phyloP scores from a whole-genome alignment of 768 basidiomycete genomes.

The Mycena olivaceomarginata region DNA sequence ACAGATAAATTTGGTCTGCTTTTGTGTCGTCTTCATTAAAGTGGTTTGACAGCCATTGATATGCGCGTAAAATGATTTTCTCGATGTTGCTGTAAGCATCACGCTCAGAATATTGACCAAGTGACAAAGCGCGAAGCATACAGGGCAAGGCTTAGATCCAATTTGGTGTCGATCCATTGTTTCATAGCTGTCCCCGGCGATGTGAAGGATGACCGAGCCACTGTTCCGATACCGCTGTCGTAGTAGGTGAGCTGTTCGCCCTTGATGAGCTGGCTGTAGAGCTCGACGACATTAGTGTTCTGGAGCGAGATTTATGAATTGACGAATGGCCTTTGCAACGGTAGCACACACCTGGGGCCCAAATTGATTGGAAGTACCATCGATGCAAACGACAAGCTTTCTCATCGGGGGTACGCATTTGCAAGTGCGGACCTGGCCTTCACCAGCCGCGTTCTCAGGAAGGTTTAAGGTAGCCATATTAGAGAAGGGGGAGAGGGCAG shows the following conservation, averaged over 20 bases:
- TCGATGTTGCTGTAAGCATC: slow-evolving; percentile 57
- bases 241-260: slow-evolving; percentile 53
- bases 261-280: slow-evolving; percentile 46
- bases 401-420: too few species aligned
- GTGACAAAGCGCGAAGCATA: too few species aligned
- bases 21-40: slow-evolving; percentile 50
- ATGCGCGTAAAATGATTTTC: slow-evolving; percentile 49
- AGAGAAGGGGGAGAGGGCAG: too few species aligned
- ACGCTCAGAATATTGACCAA: too few species aligned
- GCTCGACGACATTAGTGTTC: slow-evolving; percentile 56
- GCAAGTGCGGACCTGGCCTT: too few species aligned
- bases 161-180: slow-evolving; percentile 46
- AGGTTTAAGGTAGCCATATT: too few species aligned
- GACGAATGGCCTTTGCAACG: too few species aligned
- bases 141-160: slow-evolving; percentile 62
- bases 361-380: slow-evolving; percentile 11
- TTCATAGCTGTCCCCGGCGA: slow-evolving; percentile 34
- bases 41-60: slow-evolving; percentile 52
- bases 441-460: too few species aligned
- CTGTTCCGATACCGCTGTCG: slow-evolving; percentile 58
- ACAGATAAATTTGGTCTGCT: slow-evolving; percentile 52
- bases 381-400: slow-evolving; percentile 3
- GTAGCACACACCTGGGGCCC: neutral
- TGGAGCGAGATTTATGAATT: neutral
- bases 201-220: slow-evolving; percentile 42